Evolutionary conservation across 345 rosid species (phyloP).

Genomic region (Hibiscus mutabilis): DNA sequence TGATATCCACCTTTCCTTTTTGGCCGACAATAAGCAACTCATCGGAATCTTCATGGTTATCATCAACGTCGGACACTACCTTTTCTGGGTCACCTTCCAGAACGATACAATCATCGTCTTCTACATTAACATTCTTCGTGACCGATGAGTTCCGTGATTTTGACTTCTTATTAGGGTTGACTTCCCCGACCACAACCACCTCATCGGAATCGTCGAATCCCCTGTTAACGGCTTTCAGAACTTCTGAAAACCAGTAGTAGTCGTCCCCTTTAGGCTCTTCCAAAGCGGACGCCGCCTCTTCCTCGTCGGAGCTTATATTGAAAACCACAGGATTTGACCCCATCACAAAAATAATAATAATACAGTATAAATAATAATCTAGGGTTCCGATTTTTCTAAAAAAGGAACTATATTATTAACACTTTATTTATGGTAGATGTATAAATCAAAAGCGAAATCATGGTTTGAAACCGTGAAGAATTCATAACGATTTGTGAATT

Average conservation of each 20-base stretch:
- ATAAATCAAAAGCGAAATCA: neutral
- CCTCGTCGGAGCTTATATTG: conserved; percentile 64
- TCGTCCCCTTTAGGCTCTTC: conserved; percentile 22
- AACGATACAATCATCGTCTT: conserved; percentile 54
- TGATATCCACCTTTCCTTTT: conserved; percentile 36
- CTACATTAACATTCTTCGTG: conserved; percentile 6
- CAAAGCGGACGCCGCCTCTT: conserved; percentile 15
- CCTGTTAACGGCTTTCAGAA: conserved; percentile 23
- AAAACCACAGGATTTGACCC: conserved; percentile 24
- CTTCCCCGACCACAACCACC: conserved; percentile 47
- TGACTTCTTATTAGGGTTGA: conserved; percentile 28
- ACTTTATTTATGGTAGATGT: neutral
- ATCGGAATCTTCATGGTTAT: conserved; percentile 23
- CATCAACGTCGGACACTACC: conserved; percentile 11
- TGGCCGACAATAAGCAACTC: conserved; percentile 46
- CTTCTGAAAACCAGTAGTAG: conserved; percentile 31
- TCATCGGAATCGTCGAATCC: conserved; percentile 33
- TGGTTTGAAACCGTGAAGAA: neutral
- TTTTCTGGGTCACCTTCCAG: conserved; percentile 61
- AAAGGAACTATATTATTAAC: neutral
- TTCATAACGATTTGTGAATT: neutral
- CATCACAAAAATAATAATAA: conserved; percentile 2
- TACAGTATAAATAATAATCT: no score
- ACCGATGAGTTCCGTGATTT: conserved; percentile 11
- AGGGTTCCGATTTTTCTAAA: neutral